Base-by-base conservation (phyloP, 768 basidiomycete species). In the Cystobasidium ongulense region DNA sequence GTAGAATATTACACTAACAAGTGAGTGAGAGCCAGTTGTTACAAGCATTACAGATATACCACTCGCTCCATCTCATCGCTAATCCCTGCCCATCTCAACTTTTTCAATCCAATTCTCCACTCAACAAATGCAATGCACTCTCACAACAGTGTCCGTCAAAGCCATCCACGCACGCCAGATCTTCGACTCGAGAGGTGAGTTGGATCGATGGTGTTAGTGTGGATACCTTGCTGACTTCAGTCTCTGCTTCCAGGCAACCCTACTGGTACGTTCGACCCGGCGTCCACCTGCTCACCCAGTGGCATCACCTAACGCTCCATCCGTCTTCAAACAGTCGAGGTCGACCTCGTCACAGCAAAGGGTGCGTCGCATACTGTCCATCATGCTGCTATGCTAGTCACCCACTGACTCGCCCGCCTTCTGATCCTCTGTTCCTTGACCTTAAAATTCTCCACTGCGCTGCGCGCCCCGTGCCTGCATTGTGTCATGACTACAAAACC, bases 311-410 rank as follows among this genome's bases (percentile, higher is more conserved):
- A 8, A 17, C 38, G 18, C 23, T 36, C 38, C 63, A 64, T 64
- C 31, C 39, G 8, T 29, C 7, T 1, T 64, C 92, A 91, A 79
- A 79, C 80, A 75, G 73, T 79, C 64, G 78, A 78, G 75, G 79
- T 78, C 72, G 78, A 78, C 67, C 57, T 79, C 36, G 50, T 52
- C 63, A 80, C 79, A 72, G 77, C 76, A 71, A 79, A 79, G 75
- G 79, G 78, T 78, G 38, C 36, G 72, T 46, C n/a, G 17, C 17
- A 23, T 41, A 11, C 59, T 57, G 46, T n/a, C 68, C 35, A 23
- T 29, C 70, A 17, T 25, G 41, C 72, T 29, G 31, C 35, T n/a
- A n/a, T n/a, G n/a, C n/a, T n/a, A n/a, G n/a, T n/a, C n/a, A n/a
- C n/a, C n/a, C n/a, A n/a, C n/a, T n/a, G n/a, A n/a, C n/a, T n/a